These are phyloP conservation scores for Yamadazyma phyllophila DNA, from an alignment of 805 yeast genomes.

Conservation along the genomic window DNA sequence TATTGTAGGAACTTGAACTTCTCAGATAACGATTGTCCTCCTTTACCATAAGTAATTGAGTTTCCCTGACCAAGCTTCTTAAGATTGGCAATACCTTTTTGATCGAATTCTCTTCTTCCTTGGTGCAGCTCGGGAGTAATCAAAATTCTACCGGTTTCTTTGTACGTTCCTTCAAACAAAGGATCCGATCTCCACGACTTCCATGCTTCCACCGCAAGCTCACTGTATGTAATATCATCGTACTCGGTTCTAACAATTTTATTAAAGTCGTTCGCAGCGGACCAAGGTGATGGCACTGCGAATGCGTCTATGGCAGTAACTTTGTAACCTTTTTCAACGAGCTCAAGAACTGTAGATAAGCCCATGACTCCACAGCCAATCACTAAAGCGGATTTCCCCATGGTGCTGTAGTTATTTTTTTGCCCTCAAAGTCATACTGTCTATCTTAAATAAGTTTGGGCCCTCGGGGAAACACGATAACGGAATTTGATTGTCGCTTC, in stretches of 20 bases:
- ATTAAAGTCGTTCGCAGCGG: constrained; percentile 50
- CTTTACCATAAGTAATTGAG: constrained; percentile 23
- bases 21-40: constrained; percentile 26
- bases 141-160: constrained; percentile 43
- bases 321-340: constrained; percentile 10
- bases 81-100: constrained; percentile 33
- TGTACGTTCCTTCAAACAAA: constrained; percentile 29
- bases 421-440: background rate
- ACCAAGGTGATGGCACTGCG: constrained; percentile 42
- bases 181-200: constrained; percentile 36
- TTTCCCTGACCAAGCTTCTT: constrained; percentile 20
- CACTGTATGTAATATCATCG: constrained; percentile 39
- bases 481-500: constrained; percentile 3
- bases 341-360: constrained; percentile 16
- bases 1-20: constrained; percentile 18
- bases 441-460: background rate
- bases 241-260: constrained; percentile 51
- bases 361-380: constrained; percentile 20
- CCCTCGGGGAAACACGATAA: background rate
- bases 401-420: background rate
- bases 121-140: constrained; percentile 27
- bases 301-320: constrained; percentile 22
- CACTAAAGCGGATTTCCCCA: constrained; percentile 12
- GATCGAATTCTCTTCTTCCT: constrained; percentile 40
- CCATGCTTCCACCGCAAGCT: constrained; percentile 45